Base-by-base conservation (phyloP, 1,284 basidiomycete species). In the Xerocomus amazonicus region DNA sequence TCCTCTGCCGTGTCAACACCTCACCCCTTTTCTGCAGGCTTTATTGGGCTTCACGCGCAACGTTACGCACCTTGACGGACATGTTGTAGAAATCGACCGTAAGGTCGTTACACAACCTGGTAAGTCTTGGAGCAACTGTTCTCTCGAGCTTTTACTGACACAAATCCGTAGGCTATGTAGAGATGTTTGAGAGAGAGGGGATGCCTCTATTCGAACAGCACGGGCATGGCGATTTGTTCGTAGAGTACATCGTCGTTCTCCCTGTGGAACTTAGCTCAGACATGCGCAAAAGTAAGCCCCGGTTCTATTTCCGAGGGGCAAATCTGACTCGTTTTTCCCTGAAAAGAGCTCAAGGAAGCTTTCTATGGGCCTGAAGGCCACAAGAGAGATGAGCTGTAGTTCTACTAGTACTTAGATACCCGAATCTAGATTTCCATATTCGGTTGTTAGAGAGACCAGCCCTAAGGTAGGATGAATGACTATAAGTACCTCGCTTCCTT, bases 181-280 rank as follows among this genome's bases (percentile, higher is more conserved):
- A 97, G 66, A 81, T 79, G 10, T 78, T 97, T 43, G 79, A 86
- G 56, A 90, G 80, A 33, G 91, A 97, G 66, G 94, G 94, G 2
- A 92, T 96, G 92, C 92, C 92, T 3, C 63, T 84, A 26, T 88
- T 80, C 59, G 78, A 81, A 53, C 70, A 73, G 31, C 71, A 77
- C 9, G 73, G 74, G 3, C 78, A 86, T 56, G 95, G 95, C 27
- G 86, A 95, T 67, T 73, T 97, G 48, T 97, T 83, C 63, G 79
- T 97, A 44, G 92, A 97, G 68, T 97, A 95, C 71, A 89, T 80
- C 45, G 90, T 97, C 43, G 84, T 97, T 19, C 69, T 97, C 47
- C 95, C 94, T 0, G 72, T 78, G 38, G 76, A 83, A 43, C 70
- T 97, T 19, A 77, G 83, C 35, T 62, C 78, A 40, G 78, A 82